These are phyloP conservation scores for Begonia loranthoides DNA, from an alignment of 306 rosid genomes.

Conservation along the genomic window DNA sequence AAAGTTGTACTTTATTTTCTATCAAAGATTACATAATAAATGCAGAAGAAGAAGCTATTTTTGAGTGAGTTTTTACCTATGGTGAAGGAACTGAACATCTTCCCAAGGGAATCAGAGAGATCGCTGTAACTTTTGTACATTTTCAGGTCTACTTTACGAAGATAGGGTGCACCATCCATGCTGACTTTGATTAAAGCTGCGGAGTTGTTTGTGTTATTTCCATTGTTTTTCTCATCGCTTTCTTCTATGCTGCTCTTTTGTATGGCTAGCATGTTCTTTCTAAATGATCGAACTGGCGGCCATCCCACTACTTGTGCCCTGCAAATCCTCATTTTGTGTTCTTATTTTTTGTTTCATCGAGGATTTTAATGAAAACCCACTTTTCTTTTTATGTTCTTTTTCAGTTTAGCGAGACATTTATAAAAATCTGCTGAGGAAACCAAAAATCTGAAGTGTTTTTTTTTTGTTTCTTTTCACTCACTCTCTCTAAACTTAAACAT, in stretches of 20 bases:
- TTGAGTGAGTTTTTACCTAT: slow-evolving; percentile 3
- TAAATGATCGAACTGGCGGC: slow-evolving; percentile 78
- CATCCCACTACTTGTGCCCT: slow-evolving; percentile 97
- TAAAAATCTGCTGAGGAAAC: no score
- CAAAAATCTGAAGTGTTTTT: no score
- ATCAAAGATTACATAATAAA: no score
- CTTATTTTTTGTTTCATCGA: no score
- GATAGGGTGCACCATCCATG: slow-evolving; percentile 97
- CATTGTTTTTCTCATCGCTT: slow-evolving; percentile 22
- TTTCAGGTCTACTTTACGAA: slow-evolving; percentile 72
- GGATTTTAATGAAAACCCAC: no score
- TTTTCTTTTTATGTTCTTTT: no score
- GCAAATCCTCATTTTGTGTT: neutral
- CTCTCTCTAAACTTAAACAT: no score
- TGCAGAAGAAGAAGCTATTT: no score
- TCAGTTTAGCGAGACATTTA: no score
- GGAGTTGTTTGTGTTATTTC: neutral
- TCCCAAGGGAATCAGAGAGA: slow-evolving; percentile 70
- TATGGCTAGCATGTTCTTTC: slow-evolving; percentile 46
- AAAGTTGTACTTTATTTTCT: neutral
- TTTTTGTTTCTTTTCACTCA: no score
- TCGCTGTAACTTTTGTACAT: slow-evolving; percentile 50
- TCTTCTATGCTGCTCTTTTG: slow-evolving; percentile 34
- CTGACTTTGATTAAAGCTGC: slow-evolving; percentile 72
- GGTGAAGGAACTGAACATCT: slow-evolving; percentile 79